Evolutionary conservation across 495 filamentous ascomycete species (phyloP).

Genomic region (Hypomontagnella submonticulosa): DNA sequence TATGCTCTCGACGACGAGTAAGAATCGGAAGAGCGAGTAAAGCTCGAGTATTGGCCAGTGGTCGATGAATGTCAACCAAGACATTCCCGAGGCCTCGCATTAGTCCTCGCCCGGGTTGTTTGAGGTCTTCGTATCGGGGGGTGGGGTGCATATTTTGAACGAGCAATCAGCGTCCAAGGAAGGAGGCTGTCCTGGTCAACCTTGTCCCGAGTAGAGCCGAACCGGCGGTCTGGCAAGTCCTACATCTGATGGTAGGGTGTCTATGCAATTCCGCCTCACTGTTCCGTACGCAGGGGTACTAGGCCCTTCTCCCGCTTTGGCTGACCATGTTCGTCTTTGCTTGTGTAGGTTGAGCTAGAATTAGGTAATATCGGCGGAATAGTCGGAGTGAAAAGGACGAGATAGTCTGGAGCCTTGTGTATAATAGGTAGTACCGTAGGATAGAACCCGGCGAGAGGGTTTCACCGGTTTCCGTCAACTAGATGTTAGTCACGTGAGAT

Average conservation of each 20-base stretch:
- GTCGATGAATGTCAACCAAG: not conserved
- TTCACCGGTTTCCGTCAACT: too few species aligned
- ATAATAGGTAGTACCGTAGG: too few species aligned
- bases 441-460: too few species aligned
- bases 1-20: not conserved
- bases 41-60: not conserved
- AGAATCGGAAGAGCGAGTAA: not conserved
- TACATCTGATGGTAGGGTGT: not conserved
- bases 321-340: not conserved
- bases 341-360: not conserved
- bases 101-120: conserved; percentile 7
- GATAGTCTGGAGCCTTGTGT: too few species aligned
- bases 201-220: conserved; percentile 1
- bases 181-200: not conserved
- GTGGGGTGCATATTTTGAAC: not conserved
- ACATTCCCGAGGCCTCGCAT: conserved; percentile 1
- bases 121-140: not conserved
- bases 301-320: not conserved
- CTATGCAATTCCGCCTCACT: not conserved
- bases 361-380: too few species aligned
- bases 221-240: conserved; percentile 7
- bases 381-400: too few species aligned
- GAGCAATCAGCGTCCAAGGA: not conserved
- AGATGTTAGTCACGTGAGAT: too few species aligned
- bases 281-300: not conserved